Evolutionary conservation across 805 yeast genomes (phyloP).

Genomic region (Cyberlindnera suaveolens): DNA sequence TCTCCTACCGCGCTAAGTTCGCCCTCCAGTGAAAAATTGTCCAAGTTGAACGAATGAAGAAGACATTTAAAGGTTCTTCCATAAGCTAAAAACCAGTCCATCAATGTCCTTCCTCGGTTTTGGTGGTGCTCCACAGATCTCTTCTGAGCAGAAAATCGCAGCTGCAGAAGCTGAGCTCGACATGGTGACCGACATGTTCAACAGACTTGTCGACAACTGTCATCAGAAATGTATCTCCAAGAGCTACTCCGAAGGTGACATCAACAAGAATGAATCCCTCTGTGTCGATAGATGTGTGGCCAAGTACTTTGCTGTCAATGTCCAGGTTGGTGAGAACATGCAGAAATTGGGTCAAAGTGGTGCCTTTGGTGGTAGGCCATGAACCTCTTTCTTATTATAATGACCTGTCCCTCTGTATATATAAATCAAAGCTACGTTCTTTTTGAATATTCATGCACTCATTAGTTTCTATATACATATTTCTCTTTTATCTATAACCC

Average conservation of each 20-base stretch:
- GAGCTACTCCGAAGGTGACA: conserved; percentile 61
- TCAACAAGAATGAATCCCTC: conserved; percentile 72
- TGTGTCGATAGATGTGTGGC: conserved; percentile 96
- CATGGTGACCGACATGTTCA: conserved; percentile 97
- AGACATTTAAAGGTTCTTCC: not conserved
- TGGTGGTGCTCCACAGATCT: conserved; percentile 67
- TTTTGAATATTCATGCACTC: not conserved
- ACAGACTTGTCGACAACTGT: conserved; percentile 83
- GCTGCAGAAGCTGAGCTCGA: conserved; percentile 98
- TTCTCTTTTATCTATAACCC: conserved; percentile 31
- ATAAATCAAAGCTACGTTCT: not conserved
- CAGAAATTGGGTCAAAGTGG: conserved; percentile 43
- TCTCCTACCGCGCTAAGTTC: too few species aligned
- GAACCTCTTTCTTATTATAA: not conserved
- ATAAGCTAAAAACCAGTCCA: too few species aligned
- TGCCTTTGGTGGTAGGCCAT: conserved; percentile 27
- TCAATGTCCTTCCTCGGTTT: conserved; percentile 68
- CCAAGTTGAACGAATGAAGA: not conserved
- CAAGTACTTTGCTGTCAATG: conserved; percentile 90
- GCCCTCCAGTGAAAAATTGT: not conserved
- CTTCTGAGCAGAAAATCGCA: conserved; percentile 68
- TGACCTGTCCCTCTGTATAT: not conserved
- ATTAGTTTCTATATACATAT: conserved; percentile 1
- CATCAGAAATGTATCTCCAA: conserved; percentile 76
- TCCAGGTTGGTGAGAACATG: conserved; percentile 83